Conservation (phyloP, 306 rosid genomes). For the Cicer yamashitae region DNA sequence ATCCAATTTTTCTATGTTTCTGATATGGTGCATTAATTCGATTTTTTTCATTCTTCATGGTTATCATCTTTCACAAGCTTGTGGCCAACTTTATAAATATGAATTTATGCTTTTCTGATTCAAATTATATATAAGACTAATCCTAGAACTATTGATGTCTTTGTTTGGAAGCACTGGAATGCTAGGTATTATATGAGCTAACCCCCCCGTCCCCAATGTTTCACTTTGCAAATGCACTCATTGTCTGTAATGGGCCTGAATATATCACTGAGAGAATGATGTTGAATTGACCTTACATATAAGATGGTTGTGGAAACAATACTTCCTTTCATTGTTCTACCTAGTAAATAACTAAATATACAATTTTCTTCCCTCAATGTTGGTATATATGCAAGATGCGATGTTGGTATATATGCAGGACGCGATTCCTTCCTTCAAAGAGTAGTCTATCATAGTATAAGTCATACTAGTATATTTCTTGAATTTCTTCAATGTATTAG, state of each 20-base stretch:
- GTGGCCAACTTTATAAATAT: neutral
- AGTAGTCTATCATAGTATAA: neutral
- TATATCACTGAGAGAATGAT: neutral
- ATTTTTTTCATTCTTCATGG: neutral
- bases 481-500: neutral
- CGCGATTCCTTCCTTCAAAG: neutral
- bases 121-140: conserved; percentile 8
- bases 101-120: neutral
- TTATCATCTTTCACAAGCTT: conserved; percentile 8
- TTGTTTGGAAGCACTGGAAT: neutral
- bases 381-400: conserved; percentile 3
- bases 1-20: neutral
- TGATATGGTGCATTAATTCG: neutral
- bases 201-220: neutral
- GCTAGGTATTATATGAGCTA: neutral
- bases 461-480: neutral
- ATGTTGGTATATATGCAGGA: neutral
- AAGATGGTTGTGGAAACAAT: conserved; percentile 15
- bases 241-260: neutral
- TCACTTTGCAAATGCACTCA: neutral
- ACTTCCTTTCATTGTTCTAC: neutral
- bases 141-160: neutral
- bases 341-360: neutral
- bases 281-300: conserved; percentile 9
- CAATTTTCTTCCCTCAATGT: neutral